Base-by-base conservation (phyloP, 345 rosid genomes). In the Hibiscus syriacus region DNA sequence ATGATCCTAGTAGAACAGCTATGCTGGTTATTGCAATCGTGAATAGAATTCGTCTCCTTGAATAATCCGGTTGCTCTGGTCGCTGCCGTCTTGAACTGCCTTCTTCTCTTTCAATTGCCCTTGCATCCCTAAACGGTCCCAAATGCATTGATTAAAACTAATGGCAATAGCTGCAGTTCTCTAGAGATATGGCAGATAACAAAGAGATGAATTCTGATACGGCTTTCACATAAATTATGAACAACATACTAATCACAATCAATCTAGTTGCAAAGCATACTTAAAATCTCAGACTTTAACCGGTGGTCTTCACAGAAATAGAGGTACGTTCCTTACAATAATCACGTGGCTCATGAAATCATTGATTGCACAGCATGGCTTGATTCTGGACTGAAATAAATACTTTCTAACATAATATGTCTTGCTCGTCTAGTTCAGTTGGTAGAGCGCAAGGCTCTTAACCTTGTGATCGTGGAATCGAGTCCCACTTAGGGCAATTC, bases 11-110 rank as follows among this genome's bases (percentile, higher is more conserved):
- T 48, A 94, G 70, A 66, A 94, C 89, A 52, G 96, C 97, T 49
- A 90, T 84, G 43, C 97, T 92, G 0, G 99, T 91, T 74, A 94
- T 83, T n/a, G 97, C 97, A 25, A 91, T 81, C 12, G 99, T 91
- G 77, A 90, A 82, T 20, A 94, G 74, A 61, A 94, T 75, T 27
- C 81, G 85, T 76, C 78, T 89, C 59, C 84, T 73, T 25, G 96
- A 81, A 49, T 65, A 86, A 65, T 83, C 88, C 0, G 75, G 77
- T 12, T 83, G 86, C 70, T 84, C 90, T 0, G 75, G 77, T 12
- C 85, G 86, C 70, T 59, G 87, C 78, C 92, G 80, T 67, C 86
- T 79, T 29, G 70, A 83, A 7, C 83, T 78, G 17, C 73, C 86
- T 55, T 66, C 85, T 53, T 81, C 87, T 74, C 95, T 81, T 75